Evolutionary conservation across 768 basidiomycete genomes (phyloP).

Genomic region (Boletus fagicola): DNA sequence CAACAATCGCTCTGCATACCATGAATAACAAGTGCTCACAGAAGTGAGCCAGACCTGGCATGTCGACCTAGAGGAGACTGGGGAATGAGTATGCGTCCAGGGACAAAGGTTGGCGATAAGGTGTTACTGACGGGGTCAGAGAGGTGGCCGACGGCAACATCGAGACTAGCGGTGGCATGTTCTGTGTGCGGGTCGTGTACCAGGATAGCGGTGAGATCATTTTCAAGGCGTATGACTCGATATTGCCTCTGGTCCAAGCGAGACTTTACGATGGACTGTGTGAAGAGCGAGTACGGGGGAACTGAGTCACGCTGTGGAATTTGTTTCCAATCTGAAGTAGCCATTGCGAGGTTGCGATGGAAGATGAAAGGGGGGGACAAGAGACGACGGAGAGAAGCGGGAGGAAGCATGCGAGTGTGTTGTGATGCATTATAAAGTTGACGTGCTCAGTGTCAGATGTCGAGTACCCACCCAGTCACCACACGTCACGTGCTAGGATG

Average conservation of each 20-base stretch:
- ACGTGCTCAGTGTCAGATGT: neutral
- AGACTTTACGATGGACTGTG: slow-evolving; percentile 63
- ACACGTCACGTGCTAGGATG: slow-evolving; percentile 12
- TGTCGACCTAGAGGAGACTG: slow-evolving; percentile 56
- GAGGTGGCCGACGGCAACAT: slow-evolving; percentile 92
- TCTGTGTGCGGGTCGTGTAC: slow-evolving; percentile 85
- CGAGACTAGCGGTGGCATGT: slow-evolving; percentile 91
- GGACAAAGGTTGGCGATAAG: neutral
- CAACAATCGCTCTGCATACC: slow-evolving; percentile 45
- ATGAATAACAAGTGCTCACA: slow-evolving; percentile 97
- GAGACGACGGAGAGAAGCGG: slow-evolving; percentile 12
- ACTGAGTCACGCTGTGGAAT: slow-evolving; percentile 16
- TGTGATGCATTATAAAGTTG: too few species aligned
- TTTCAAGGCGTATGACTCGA: slow-evolving; percentile 77
- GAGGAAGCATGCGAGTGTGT: slow-evolving; percentile 5
- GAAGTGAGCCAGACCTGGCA: slow-evolving; percentile 92
- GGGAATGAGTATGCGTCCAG: neutral
- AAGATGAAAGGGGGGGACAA: neutral
- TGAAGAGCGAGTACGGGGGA: slow-evolving; percentile 56
- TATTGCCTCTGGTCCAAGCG: slow-evolving; percentile 79
- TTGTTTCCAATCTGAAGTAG: slow-evolving; percentile 21
- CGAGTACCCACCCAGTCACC: slow-evolving; percentile 27
- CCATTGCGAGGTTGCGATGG: slow-evolving; percentile 25
- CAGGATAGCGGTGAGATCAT: slow-evolving; percentile 84
- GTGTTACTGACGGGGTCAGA: slow-evolving; percentile 77